phyloP scores from a whole-genome alignment of 495 filamentous ascomycete species.

The Penicillium tannophilum region DNA sequence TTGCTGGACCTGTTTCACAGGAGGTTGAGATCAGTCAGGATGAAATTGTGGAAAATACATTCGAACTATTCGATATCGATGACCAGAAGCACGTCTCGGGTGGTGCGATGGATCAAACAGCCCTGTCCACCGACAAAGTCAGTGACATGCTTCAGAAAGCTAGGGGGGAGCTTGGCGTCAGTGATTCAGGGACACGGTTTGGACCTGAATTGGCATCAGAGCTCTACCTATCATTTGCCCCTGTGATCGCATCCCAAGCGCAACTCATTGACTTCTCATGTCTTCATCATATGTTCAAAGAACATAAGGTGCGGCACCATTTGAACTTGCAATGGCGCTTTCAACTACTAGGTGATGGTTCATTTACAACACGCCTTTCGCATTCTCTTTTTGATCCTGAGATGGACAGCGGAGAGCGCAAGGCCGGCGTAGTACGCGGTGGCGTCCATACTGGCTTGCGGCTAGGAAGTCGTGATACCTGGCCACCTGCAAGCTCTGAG shows the following conservation, averaged over 20 bases:
- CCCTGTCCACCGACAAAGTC: slow-evolving; percentile 34
- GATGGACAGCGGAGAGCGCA: slow-evolving; percentile 76
- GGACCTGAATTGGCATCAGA: slow-evolving; percentile 71
- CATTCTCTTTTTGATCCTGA: slow-evolving; percentile 86
- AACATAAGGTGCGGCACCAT: slow-evolving; percentile 74
- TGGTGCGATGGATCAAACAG: slow-evolving; percentile 26
- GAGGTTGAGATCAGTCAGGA: slow-evolving; percentile 3
- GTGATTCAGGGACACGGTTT: slow-evolving; percentile 38
- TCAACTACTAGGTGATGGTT: slow-evolving; percentile 80
- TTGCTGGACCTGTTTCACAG: not conserved
- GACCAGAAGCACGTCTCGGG: slow-evolving; percentile 27
- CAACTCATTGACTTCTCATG: slow-evolving; percentile 74
- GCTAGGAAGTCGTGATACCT: slow-evolving; percentile 72
- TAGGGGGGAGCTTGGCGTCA: slow-evolving; percentile 12
- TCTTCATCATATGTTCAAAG: slow-evolving; percentile 76
- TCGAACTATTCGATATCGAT: slow-evolving; percentile 45
- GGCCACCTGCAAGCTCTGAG: slow-evolving; percentile 94
- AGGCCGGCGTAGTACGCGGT: slow-evolving; percentile 63
- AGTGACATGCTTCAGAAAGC: slow-evolving; percentile 27
- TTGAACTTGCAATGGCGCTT: slow-evolving; percentile 75
- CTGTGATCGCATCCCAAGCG: slow-evolving; percentile 72
- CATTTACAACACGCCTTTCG: slow-evolving; percentile 76
- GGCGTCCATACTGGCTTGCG: slow-evolving; percentile 79
- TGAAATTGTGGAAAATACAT: slow-evolving; percentile 26
- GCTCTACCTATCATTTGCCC: slow-evolving; percentile 73